These are phyloP conservation scores for Poa annua DNA, from an alignment of 176 grass and related monocot genomes.

Conservation along the genomic window DNA sequence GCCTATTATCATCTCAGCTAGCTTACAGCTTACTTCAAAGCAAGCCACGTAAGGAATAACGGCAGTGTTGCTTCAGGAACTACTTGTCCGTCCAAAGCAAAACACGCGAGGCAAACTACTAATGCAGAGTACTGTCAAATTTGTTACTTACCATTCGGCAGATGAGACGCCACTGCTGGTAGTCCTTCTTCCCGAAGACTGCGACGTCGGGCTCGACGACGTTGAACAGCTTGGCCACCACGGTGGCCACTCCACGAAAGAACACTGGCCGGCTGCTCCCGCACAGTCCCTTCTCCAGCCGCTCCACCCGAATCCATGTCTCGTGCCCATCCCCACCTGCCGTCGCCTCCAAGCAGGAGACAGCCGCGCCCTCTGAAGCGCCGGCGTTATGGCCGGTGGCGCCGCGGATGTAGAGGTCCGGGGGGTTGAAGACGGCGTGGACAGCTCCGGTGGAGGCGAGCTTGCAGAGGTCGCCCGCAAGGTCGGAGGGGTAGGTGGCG, in stretches of 20 bases:
- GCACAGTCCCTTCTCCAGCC: slow-evolving; percentile 71
- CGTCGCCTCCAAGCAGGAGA: slow-evolving; percentile 65
- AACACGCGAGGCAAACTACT: no score
- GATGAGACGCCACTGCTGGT: slow-evolving; percentile 89
- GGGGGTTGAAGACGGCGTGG: slow-evolving; percentile 67
- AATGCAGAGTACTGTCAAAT: no score
- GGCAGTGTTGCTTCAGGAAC: no score
- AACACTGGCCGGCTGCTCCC: slow-evolving; percentile 78
- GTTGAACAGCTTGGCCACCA: slow-evolving; percentile 84
- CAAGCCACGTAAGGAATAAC: not conserved
- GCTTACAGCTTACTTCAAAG: not conserved
- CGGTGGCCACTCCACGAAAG: slow-evolving; percentile 83
- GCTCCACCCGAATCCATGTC: slow-evolving; percentile 84
- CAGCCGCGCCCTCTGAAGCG: not conserved
- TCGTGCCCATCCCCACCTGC: slow-evolving; percentile 60
- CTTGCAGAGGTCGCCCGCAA: slow-evolving; percentile 72
- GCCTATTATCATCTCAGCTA: not conserved
- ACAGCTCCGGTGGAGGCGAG: slow-evolving; percentile 60
- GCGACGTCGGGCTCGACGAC: slow-evolving; percentile 83
- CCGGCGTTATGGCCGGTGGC: not conserved
- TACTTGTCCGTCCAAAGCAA: no score
- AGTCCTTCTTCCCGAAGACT: slow-evolving; percentile 95
- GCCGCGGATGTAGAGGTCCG: slow-evolving; percentile 65
- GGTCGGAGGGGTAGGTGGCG: slow-evolving; percentile 68
- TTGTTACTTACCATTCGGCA: slow-evolving; percentile 61